Base-by-base conservation (phyloP, 306 rosid genomes). In the Boehmeria nivea region DNA sequence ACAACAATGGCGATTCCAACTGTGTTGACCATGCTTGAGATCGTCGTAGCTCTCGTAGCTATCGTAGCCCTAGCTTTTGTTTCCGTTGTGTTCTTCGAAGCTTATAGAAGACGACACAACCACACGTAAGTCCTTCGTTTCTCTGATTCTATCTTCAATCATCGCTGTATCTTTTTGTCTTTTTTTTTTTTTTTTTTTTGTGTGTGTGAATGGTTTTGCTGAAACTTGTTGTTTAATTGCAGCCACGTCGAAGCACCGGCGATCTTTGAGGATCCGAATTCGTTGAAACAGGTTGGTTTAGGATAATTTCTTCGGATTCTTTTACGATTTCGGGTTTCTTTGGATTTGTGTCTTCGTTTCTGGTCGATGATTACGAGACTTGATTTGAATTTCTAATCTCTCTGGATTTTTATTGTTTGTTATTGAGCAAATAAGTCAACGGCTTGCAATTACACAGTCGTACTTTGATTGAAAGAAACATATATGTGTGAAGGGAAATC, bases 171-270 rank as follows among this genome's bases (percentile, higher is more conserved):
- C 45, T 40, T 21, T 54, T 26, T 44, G 2, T 3, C 8, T 1
- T 23, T 31, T 21, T 1, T 27, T 44, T 5, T 27, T 60, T 44
- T 68, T 46, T 57, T 15, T 3, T 42, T 51, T 55, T 72, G 40
- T 54, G 33, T 2, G 8, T 12, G 16, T 42, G 3, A 42, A 42
- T 42, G 6, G 22, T 45, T 9, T 6, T 16, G 11, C 12, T 17
- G 3, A 3, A 18, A 9, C 45, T 40, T n/a, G 2, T 72, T 43
- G 12, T 24, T 52, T 33, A 54, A 34, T 54, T 0, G 21, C 39
- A 87, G 98, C 73, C 95, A 87, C 56, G 84, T 91, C 62, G 98
- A 82, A 60, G 82, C 76, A 66, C 89, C 82, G 0, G 89, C 89
- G 49, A 76, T 82, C 55, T 91, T 87, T 47, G 87, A 84, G 79